A percentile compares a stretch with the other conserved stretches of the same genome.
These are phyloP conservation scores for Scutellaria baicalensis DNA, from an alignment of 257 asterid species.

Conservation along the genomic window DNA sequence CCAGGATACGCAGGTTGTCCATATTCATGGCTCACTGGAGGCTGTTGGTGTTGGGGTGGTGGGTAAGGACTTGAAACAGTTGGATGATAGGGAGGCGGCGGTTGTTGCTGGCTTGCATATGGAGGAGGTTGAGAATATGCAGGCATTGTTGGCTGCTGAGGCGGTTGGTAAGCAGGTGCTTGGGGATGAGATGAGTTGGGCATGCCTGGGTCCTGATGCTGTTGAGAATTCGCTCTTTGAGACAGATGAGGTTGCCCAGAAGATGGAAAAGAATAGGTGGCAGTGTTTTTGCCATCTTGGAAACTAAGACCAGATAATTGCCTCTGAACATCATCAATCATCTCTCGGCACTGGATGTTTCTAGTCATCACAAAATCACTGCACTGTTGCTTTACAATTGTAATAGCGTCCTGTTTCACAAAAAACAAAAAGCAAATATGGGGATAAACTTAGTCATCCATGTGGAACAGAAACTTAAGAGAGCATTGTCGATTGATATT, in stretches of 20 bases:
- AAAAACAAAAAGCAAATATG: background rate
- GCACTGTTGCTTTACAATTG: slow-evolving; percentile 84
- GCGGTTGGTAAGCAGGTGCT: slow-evolving; percentile 55
- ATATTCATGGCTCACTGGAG: slow-evolving; percentile 52
- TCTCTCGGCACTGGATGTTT: slow-evolving; percentile 88
- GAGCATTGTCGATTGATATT: background rate
- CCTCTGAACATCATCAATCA: slow-evolving; percentile 90
- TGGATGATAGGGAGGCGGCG: slow-evolving; percentile 60
- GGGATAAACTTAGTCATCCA: slow-evolving; percentile 1
- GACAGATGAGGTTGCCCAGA: slow-evolving; percentile 43
- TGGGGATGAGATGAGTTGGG: slow-evolving; percentile 40
- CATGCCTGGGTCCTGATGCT: slow-evolving; percentile 34
- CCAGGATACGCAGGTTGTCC: slow-evolving; percentile 94
- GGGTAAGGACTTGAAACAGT: slow-evolving; percentile 51
- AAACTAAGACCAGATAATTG: slow-evolving; percentile 80
- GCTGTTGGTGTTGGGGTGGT: slow-evolving; percentile 55
- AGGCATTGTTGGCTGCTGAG: slow-evolving; percentile 48
- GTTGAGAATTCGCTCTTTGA: slow-evolving; percentile 55
- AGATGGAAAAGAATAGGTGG: slow-evolving; percentile 48
- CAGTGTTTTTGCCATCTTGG: slow-evolving; percentile 51
- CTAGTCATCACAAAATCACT: slow-evolving; percentile 90
- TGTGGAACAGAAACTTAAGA: background rate
- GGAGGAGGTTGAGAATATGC: slow-evolving; percentile 59
- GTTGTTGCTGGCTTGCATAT: slow-evolving; percentile 55
- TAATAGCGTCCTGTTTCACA: slow-evolving; percentile 76